phyloP scores from a whole-genome alignment of 2,329 filamentous ascomycete genomes.

The Drechslerella dactyloides region DNA sequence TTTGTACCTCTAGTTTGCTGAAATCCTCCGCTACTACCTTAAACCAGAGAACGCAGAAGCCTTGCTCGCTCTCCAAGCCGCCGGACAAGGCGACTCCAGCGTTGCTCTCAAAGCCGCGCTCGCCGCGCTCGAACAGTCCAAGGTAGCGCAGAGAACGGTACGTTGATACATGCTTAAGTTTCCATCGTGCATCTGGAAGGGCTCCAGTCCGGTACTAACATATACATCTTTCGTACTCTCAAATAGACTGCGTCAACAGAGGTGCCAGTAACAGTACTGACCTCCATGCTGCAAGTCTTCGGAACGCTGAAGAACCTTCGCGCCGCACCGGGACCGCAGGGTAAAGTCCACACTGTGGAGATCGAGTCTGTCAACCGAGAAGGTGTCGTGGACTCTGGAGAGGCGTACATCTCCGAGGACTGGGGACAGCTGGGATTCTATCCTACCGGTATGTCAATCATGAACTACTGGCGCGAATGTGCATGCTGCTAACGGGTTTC shows the following conservation, averaged over 20 bases:
- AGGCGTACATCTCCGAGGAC: constrained; percentile 44
- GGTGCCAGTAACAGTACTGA: constrained; percentile 58
- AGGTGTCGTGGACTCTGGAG: constrained; percentile 26
- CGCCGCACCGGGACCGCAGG: constrained; percentile 69
- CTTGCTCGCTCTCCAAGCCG: constrained; percentile 67
- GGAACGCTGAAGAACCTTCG: constrained; percentile 69
- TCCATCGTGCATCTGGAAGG: no score
- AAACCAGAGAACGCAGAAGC: constrained; percentile 65
- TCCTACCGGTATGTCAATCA: constrained; percentile 31
- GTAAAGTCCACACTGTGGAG: constrained; percentile 70
- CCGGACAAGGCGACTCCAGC: constrained; percentile 65
- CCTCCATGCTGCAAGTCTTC: constrained; percentile 71
- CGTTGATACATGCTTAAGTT: no score
- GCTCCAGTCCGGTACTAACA: constrained; percentile 2
- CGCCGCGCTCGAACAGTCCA: constrained; percentile 16
- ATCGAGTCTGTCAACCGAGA: constrained; percentile 23
- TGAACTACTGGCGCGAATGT: not conserved
- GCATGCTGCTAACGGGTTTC: constrained; percentile 6
- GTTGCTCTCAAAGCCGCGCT: constrained; percentile 58
- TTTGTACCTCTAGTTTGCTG: constrained; percentile 61
- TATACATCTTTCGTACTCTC: not conserved
- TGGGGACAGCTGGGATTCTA: constrained; percentile 47
- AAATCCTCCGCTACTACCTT: constrained; percentile 75
- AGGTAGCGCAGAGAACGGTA: constrained; percentile 34
- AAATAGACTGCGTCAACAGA: constrained; percentile 30